Evolutionary conservation across 2,329 filamentous ascomycete species (phyloP), one percentile per base, ranked within the genome.

Genomic region (Talaromyces sp.): DNA sequence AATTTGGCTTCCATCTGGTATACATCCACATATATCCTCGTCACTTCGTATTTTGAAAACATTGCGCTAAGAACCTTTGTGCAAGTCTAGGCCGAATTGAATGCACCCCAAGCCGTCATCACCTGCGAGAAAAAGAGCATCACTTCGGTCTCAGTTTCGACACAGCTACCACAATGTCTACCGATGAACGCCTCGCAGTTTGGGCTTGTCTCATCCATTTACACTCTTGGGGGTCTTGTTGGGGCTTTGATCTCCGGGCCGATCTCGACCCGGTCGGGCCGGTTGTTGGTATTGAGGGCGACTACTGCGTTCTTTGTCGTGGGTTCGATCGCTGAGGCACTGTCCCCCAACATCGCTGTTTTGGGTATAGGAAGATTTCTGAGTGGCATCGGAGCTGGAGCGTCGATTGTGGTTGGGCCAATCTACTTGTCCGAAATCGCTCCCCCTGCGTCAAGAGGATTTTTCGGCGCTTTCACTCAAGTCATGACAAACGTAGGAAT

Each of bases 1-100:
- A 97, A 68, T 99, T 97, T 70, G 94, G 94, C 62, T 97, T 90
- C 75, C 93, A 97, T 74, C 75, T 97, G 71, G 91, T 94, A 81
- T 69, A 77, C 15, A 58, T n/a, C 13, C 6, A 9, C 2, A 13
- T 7, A n/a, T 19, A 6, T 35, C 6, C 13, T 1, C 31, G 39
- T 50, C 28, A 53, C 55, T n/a, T n/a, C n/a, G n/a, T n/a, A n/a
- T n/a, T n/a, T n/a, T n/a, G n/a, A n/a, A n/a, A n/a, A n/a, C n/a
- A 11, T 28, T 11, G 21, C n/a, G 31, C 40, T 55, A 36, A 55
- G 13, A 21, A 7, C 19, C 15, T 6, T 15, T 2, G 19, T 6
- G 13, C 19, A 25, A 10, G 45, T 45, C 25, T 67, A 93, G 92
- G 89, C 91, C 65, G 94, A 97, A 73, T 84, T 99, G 62, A 99